phyloP scores from a whole-genome alignment of 2,329 filamentous ascomycete genomes.

The Ophiocordyceps camponoti-saundersi region DNA sequence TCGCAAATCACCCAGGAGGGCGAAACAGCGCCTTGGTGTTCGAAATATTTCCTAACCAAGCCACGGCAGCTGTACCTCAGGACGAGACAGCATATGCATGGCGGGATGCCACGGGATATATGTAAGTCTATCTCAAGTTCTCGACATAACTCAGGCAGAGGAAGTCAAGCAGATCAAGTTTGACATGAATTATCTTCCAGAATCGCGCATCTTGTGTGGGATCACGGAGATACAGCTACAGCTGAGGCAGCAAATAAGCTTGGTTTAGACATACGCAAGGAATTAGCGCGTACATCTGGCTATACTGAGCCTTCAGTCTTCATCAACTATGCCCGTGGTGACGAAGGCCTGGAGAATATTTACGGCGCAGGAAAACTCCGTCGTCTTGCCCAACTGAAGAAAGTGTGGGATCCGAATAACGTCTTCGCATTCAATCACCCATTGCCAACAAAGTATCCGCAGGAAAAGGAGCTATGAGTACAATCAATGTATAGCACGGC shows the following conservation, averaged over 20 bases:
- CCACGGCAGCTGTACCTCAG: not conserved
- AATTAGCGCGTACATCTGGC: not conserved
- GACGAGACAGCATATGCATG: not conserved
- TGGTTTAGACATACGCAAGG: not conserved
- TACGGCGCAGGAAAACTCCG: not conserved
- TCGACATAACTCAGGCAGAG: not conserved
- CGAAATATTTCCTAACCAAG: not conserved
- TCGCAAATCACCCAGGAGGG: not conserved
- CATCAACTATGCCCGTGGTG: not conserved
- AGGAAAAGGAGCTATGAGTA: not conserved
- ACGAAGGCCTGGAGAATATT: not conserved
- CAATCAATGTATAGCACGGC: too few relatives aligned
- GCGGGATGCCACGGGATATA: not conserved
- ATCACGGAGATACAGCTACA: not conserved
- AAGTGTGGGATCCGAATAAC: not conserved
- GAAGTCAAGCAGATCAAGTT: not conserved
- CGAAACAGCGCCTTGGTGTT: not conserved
- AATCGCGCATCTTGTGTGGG: not conserved
- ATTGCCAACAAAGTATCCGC: not conserved
- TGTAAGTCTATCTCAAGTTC: not conserved
- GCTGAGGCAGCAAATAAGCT: not conserved
- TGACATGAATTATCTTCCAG: not conserved
- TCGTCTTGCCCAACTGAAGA: not conserved
- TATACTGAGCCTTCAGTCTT: not conserved
- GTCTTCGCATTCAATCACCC: not conserved